These are phyloP conservation scores for Pulveroboletus frians DNA, from an alignment of 768 basidiomycete genomes.

Conservation along the genomic window DNA sequence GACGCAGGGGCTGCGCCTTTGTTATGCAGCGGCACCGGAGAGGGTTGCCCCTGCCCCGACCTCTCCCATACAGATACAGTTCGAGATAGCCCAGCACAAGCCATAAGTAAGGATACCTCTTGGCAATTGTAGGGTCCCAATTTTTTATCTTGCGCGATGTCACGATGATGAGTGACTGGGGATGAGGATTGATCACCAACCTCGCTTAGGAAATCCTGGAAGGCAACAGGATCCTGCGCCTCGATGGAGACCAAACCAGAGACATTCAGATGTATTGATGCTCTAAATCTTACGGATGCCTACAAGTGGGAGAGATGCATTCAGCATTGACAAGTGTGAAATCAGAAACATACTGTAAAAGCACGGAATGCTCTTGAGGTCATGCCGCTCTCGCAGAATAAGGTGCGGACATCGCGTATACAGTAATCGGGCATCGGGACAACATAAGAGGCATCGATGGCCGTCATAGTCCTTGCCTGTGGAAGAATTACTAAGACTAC, in stretches of 20 bases:
- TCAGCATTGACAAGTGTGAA: neutral
- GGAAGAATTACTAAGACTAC: too few relatives aligned
- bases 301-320: neutral
- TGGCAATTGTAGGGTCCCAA: conserved; percentile 5
- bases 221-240: conserved; percentile 6
- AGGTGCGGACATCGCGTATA: neutral
- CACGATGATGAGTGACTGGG: neutral
- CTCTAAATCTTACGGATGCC: neutral
- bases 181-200: conserved; percentile 5
- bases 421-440: conserved; percentile 9
- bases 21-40: too few relatives aligned
- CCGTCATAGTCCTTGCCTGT: conserved; percentile 2
- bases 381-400: neutral
- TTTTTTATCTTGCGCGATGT: conserved; percentile 8
- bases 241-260: conserved; percentile 2
- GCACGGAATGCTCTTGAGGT: neutral
- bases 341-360: conserved; percentile 10
- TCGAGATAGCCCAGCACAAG: conserved; percentile 14
- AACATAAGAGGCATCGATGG: neutral
- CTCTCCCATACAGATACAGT: conserved; percentile 4
- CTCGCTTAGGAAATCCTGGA: conserved; percentile 9
- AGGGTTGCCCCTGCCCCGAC: neutral
- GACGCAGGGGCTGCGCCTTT: neutral
- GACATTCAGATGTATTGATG: neutral
- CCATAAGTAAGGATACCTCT: conserved; percentile 14